phyloP scores from a whole-genome alignment of 331 rosid genomes.

The Erythrophleum ivorense region DNA sequence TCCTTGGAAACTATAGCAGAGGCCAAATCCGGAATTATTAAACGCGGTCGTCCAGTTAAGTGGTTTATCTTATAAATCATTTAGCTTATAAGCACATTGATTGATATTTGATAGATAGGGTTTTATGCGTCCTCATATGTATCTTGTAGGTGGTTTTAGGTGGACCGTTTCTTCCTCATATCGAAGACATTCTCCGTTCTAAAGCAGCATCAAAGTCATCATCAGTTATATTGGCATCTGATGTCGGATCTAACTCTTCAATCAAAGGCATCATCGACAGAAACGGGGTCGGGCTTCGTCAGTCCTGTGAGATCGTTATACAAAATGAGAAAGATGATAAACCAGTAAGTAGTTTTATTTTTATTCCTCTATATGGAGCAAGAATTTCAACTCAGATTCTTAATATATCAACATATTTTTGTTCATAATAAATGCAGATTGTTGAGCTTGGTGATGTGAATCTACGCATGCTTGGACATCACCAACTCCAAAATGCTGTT shows the following conservation, averaged over 20 bases:
- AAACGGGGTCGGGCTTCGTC: conserved; percentile 49
- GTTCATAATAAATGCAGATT: conserved; percentile 49
- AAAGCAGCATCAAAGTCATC: conserved; percentile 67
- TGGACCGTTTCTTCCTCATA: conserved; percentile 75
- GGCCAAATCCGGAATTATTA: conserved; percentile 90
- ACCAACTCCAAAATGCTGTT: conserved; percentile 83
- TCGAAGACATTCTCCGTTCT: conserved; percentile 71
- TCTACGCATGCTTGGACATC: conserved; percentile 76
- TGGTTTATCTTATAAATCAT: conserved; percentile 57
- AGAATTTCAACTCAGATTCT: conserved; percentile 7
- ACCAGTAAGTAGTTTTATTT: conserved; percentile 39
- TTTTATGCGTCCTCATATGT: conserved; percentile 35
- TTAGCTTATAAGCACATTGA: too few relatives aligned
- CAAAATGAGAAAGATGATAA: conserved; percentile 44
- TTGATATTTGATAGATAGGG: too few relatives aligned
- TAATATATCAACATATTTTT: conserved; percentile 18
- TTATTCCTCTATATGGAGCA: not conserved
- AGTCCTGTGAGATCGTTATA: conserved; percentile 59
- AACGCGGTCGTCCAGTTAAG: conserved; percentile 79
- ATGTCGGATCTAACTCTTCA: conserved; percentile 53
- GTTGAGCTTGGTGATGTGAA: conserved; percentile 65
- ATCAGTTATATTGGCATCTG: conserved; percentile 64
- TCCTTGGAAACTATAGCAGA: conserved; percentile 84
- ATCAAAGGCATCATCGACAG: conserved; percentile 49
- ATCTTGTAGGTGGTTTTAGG: conserved; percentile 71